Conservation (phyloP, 2,329 filamentous ascomycete species). For the Myrmaecium sp. region DNA sequence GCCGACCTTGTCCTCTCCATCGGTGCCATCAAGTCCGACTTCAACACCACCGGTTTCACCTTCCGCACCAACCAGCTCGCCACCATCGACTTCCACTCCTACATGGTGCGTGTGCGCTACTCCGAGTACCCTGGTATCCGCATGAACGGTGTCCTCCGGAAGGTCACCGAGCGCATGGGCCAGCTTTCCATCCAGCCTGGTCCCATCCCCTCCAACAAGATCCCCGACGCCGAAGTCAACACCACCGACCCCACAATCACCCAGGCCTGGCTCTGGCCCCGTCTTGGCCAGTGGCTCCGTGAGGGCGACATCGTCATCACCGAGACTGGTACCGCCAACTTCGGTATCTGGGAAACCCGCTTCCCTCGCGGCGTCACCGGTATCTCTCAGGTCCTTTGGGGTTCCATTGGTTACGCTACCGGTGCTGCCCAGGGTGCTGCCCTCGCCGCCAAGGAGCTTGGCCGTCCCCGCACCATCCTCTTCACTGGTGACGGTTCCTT, state of each 20-base stretch:
- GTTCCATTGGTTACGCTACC: conserved; percentile 48
- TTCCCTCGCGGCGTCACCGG: conserved; percentile 66
- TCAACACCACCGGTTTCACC: conserved; percentile 70
- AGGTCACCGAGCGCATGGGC: conserved; percentile 42
- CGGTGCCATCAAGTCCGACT: conserved; percentile 56
- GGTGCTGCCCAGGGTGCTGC: conserved; percentile 52
- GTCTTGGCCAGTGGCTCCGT: conserved; percentile 53
- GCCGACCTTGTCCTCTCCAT: conserved; percentile 57
- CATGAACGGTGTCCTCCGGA: conserved; percentile 62
- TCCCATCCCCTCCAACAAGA: conserved; percentile 37
- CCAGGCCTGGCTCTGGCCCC: conserved; percentile 64
- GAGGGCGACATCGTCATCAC: conserved; percentile 65
- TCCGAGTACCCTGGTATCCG: conserved; percentile 62
- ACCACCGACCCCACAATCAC: conserved; percentile 34
- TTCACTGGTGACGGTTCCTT: conserved; percentile 84
- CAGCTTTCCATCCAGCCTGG: conserved; percentile 39
- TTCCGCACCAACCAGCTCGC: conserved; percentile 61
- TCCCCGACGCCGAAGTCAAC: conserved; percentile 19
- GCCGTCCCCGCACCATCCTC: conserved; percentile 50
- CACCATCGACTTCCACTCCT: conserved; percentile 68
- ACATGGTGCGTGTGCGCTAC: conserved; percentile 55
- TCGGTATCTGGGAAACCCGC: conserved; percentile 71
- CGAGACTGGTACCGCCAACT: conserved; percentile 76
- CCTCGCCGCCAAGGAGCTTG: conserved; percentile 52
- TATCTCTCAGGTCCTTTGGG: conserved; percentile 63